Percentiles rank a stretch among this genome's conserved stretches.
Conservation (phyloP, 1,139 yeast genomes). For the Debaryomyces singareniensis region DNA sequence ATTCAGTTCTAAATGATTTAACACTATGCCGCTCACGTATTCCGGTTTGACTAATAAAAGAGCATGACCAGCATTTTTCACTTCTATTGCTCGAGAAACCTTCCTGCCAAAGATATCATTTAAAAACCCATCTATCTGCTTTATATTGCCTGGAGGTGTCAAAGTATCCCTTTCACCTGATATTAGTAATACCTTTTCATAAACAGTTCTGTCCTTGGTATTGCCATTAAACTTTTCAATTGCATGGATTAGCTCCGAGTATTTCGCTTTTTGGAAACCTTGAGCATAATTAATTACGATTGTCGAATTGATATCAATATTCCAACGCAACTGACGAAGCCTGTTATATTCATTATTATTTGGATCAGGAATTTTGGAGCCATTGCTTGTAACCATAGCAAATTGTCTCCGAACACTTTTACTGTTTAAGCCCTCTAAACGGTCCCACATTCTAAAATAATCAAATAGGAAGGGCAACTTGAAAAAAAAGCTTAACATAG, state of each 20-base stretch:
- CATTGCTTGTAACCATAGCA: constrained; percentile 13
- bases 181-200: constrained; percentile 43
- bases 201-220: constrained; percentile 22
- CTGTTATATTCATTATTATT: constrained; percentile 28
- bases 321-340: constrained; percentile 63
- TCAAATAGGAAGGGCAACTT: constrained; percentile 50
- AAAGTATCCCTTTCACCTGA: constrained; percentile 56
- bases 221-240: constrained; percentile 30
- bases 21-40: constrained; percentile 53
- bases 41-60: constrained; percentile 61
- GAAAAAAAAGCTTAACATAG: constrained; percentile 19
- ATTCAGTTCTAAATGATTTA: constrained; percentile 49
- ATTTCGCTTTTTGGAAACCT: constrained; percentile 40
- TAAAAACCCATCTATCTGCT: constrained; percentile 19
- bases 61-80: constrained; percentile 63
- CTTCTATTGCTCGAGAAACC: constrained; percentile 28
- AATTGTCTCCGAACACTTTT: constrained; percentile 52
- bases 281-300: constrained; percentile 48
- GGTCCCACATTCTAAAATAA: constrained; percentile 51
- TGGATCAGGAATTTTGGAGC: background rate
- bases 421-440: constrained; percentile 57
- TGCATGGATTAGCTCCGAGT: constrained; percentile 39
- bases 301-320: constrained; percentile 54
- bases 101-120: constrained; percentile 18
- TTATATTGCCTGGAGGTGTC: constrained; percentile 39